Evolutionary conservation across 1,139 yeast species (phyloP).

Genomic region (Zygoascus meyerae): DNA sequence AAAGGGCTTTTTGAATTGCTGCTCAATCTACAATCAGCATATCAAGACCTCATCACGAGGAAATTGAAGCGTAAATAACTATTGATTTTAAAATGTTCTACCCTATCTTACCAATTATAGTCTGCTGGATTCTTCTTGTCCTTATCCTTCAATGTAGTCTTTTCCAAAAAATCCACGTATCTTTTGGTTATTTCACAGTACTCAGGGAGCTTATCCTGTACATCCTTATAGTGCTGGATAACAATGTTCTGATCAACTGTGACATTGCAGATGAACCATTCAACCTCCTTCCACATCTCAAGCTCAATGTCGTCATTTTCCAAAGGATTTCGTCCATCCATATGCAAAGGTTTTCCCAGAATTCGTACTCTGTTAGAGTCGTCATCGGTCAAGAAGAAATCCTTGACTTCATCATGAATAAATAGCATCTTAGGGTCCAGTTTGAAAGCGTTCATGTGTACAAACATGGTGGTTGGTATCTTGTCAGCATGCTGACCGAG

Average conservation of each 20-base stretch:
- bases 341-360: constrained; percentile 50
- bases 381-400: constrained; percentile 40
- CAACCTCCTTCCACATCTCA: constrained; percentile 56
- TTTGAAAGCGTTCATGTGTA: constrained; percentile 64
- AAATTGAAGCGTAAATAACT: too few relatives aligned
- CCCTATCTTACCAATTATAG: constrained; percentile 6
- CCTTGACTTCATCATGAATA: constrained; percentile 24
- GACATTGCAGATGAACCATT: constrained; percentile 50
- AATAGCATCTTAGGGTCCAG: constrained; percentile 44
- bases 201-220: constrained; percentile 37
- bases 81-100: neutral
- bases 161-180: constrained; percentile 30
- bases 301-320: constrained; percentile 49
- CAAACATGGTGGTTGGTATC: constrained; percentile 45
- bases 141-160: constrained; percentile 12
- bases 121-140: constrained; percentile 4
- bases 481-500: constrained; percentile 15
- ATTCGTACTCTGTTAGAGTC: constrained; percentile 45
- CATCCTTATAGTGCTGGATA: constrained; percentile 43
- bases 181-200: constrained; percentile 26
- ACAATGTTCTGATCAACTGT: constrained; percentile 32
- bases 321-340: constrained; percentile 39
- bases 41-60: too few relatives aligned
- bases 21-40: too few relatives aligned
- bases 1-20: too few relatives aligned